Percentiles rank a stretch among this genome's conserved stretches.
These are phyloP conservation scores for Talaromyces sp. DNA, from an alignment of 2,329 filamentous ascomycete species.

Conservation along the genomic window DNA sequence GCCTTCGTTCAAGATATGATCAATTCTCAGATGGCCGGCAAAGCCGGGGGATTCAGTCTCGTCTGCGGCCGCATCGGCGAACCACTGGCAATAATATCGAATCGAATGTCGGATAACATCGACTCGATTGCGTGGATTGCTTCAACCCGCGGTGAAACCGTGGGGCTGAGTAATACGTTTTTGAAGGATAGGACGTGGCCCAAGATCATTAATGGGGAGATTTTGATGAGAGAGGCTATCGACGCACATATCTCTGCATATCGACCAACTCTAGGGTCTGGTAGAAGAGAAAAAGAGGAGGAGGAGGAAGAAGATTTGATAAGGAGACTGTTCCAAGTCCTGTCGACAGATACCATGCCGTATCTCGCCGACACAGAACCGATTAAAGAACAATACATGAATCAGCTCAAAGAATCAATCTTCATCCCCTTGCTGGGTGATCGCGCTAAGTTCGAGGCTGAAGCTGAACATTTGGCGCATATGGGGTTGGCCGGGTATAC, in stretches of 20 bases:
- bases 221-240: constrained; percentile 48
- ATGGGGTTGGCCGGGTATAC: constrained; percentile 29
- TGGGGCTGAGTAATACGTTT: constrained; percentile 57
- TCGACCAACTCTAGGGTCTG: too few species aligned
- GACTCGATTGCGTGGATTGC: constrained; percentile 51
- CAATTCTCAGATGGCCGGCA: constrained; percentile 49
- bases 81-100: constrained; percentile 56
- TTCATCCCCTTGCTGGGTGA: constrained; percentile 54
- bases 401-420: constrained; percentile 55
- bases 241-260: constrained; percentile 35
- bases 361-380: constrained; percentile 43
- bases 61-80: constrained; percentile 54
- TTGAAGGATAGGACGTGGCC: constrained; percentile 57
- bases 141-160: constrained; percentile 45
- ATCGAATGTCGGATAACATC: constrained; percentile 49
- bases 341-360: constrained; percentile 54
- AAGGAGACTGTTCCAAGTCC: constrained; percentile 47
- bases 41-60: constrained; percentile 60
- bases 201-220: constrained; percentile 56
- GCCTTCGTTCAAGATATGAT: constrained; percentile 53
- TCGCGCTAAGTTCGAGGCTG: constrained; percentile 12
- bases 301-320: constrained; percentile 48
- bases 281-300: too few species aligned
- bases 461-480: constrained; percentile 4
- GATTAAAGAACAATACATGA: constrained; percentile 51